Base-by-base conservation (phyloP, 768 basidiomycete genomes). In the Amanita pallidorosea region DNA sequence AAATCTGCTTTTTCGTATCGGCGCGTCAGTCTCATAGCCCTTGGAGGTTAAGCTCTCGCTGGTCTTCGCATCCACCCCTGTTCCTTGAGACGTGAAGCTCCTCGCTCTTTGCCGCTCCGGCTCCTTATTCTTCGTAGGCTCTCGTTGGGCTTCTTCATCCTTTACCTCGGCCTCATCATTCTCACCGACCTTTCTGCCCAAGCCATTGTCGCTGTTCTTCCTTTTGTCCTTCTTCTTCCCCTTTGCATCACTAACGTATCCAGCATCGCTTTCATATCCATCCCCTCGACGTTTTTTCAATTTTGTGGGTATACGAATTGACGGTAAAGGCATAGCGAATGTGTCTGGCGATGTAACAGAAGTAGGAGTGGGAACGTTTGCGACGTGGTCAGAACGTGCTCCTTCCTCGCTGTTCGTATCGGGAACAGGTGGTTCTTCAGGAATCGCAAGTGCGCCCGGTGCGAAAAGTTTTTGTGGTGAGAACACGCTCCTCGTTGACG, bases 211-310 rank as follows among this genome's bases (percentile, higher is more conserved):
- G 22, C 27, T 29, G 8, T 41, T 17, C 35, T 23, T 17, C 15
- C 33, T 49, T 9, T 33, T 33, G 13, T 43, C 38, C 42, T 50
- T 54, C 42, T 47, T 42, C 40, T 45, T 43, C 48, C 40, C 27
- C 36, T 41, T 43, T n/a, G 57, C 59, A 40, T 77, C 76, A 46
- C 74, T 77, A 34, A 74, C 54, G 56, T 77, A 74, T 1, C 71
- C 76, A 4, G 70, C 74, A 53, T 79, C 77, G 54, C 73, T 76
- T 42, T 79, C 77, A 56, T 78, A 72, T 2, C 74, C 77, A 56
- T 73, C 75, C 8, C 37, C 58, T 15, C 51, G 45, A 40, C 62
- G 58, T 52, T 72, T 68, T 59, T 65, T 71, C 36, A 72, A 56
- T 53, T 73, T 77, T 34, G 42, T 60, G 54, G 5, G 53, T 55